Base-by-base conservation (phyloP, 257 asterid genomes). In the Penstemon barbatus region DNA sequence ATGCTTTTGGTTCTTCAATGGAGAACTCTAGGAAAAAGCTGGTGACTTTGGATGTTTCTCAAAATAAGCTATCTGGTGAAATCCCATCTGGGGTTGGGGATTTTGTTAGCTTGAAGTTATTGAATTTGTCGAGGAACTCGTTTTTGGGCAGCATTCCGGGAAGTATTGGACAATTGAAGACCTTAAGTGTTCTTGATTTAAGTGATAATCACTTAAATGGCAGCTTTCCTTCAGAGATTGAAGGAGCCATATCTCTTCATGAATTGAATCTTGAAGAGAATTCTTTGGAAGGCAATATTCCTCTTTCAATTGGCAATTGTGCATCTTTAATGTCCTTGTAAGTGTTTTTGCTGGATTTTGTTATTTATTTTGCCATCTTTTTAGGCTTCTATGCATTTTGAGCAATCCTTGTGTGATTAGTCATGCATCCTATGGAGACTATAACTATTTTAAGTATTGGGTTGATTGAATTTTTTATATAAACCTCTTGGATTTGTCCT, bases 181-280 rank as follows among this genome's bases (percentile, higher is more conserved):
- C 42, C 10, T 73, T 91, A 70, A 74, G 44, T 44, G 42, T 80
- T 73, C 77, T 91, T 52, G 96, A 87, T 78, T 77, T 89, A 81
- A 80, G 95, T 57, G 85, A 76, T 61, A 91, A 91, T 81, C 74
- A 25, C 70, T 72, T 91, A 59, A 82, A 79, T 71, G 94, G 91
- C 49, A 81, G 87, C 84, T 82, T 91, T 55, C 96, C 98, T 58
- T 57, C 18, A 25, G 95, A 86, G 73, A 83, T 91, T 41, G 95
- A 91, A 78, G 86, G 80, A 75, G 81, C 80, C n/a, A 63, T 66
- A 5, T 80, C 86, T 72, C 82, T 88, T 49, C 74, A 76, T 74
- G 87, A 81, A 74, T 74, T 91, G 59, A 75, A 73, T 56, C 81
- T 88, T 49, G 87, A 80, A 63, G 81, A 79, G 70, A 91, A 91